These are phyloP conservation scores for Chondrus crispus DNA, from an alignment of 23 red algal species.

Conservation along the genomic window DNA sequence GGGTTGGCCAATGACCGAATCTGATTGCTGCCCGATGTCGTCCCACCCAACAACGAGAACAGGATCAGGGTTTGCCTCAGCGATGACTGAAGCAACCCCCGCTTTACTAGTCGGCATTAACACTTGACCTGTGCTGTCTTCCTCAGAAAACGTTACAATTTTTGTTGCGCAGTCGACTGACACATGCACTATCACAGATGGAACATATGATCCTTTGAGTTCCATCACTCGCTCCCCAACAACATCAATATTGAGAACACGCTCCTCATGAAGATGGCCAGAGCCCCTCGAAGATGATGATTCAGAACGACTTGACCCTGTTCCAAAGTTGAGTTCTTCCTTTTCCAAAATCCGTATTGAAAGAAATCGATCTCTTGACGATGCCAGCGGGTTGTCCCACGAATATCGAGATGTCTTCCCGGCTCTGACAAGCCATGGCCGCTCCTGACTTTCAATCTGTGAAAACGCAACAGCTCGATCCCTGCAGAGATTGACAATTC, in stretches of 20 bases:
- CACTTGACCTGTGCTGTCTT: background rate
- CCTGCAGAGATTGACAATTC: conserved; percentile 75
- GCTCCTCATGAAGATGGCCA: background rate
- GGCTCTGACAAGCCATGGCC: conserved; percentile 80
- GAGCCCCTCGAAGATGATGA: background rate
- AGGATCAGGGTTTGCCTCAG: background rate
- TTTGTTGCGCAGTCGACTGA: conserved; percentile 85
- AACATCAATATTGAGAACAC: conserved; percentile 65
- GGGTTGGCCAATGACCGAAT: background rate
- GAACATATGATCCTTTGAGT: conserved; percentile 14
- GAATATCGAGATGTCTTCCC: conserved; percentile 83
- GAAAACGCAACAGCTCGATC: conserved; percentile 74
- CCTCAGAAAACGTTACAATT: conserved; percentile 91
- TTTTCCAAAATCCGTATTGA: conserved; percentile 54
- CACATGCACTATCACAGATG: conserved; percentile 44
- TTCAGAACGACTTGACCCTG: background rate
- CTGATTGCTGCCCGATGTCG: background rate
- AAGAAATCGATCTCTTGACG: conserved; percentile 27
- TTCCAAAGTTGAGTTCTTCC: background rate
- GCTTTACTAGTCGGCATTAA: background rate
- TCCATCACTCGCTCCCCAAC: conserved; percentile 61
- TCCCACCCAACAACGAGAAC: conserved; percentile 72
- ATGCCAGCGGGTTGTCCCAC: conserved; percentile 77
- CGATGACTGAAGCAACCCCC: background rate
- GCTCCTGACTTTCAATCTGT: conserved; percentile 64